phyloP scores from a whole-genome alignment of 257 asterid genomes.

The Perilla frutescens region DNA sequence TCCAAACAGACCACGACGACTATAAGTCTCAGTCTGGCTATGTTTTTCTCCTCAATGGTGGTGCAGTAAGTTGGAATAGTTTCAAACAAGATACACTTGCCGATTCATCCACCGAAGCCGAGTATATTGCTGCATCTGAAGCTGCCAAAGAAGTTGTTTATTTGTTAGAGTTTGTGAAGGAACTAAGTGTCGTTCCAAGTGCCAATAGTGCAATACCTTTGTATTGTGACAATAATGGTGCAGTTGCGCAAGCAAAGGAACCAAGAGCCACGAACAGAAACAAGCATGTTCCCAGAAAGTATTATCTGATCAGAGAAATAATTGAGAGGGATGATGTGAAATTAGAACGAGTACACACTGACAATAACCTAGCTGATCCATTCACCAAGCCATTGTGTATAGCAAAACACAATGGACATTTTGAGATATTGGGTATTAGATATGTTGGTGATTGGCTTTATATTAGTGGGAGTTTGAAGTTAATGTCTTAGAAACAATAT shows the following conservation, averaged over 20 bases:
- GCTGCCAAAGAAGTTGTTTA: background rate
- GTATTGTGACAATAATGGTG: no score
- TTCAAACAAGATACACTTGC: background rate
- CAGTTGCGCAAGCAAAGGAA: background rate
- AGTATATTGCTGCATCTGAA: background rate
- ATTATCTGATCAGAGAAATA: background rate
- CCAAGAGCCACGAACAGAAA: background rate
- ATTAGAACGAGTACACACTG: no score
- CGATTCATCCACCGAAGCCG: background rate
- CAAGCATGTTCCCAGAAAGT: background rate
- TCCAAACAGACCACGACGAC: no score
- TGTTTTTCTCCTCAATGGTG: background rate
- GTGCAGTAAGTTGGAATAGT: background rate
- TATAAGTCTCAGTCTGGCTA: background rate
- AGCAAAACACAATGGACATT: no score
- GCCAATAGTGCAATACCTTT: no score
- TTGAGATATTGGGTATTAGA: background rate
- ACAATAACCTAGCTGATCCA: no score
- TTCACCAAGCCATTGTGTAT: no score
- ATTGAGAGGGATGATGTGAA: background rate
- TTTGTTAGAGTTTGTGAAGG: no score
- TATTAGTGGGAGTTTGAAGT: background rate
- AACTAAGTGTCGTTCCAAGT: no score
- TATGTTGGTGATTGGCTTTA: background rate
- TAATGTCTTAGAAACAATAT: background rate